Conservation (phyloP, 2,329 filamentous ascomycete genomes). For the Septoria petroselini region DNA sequence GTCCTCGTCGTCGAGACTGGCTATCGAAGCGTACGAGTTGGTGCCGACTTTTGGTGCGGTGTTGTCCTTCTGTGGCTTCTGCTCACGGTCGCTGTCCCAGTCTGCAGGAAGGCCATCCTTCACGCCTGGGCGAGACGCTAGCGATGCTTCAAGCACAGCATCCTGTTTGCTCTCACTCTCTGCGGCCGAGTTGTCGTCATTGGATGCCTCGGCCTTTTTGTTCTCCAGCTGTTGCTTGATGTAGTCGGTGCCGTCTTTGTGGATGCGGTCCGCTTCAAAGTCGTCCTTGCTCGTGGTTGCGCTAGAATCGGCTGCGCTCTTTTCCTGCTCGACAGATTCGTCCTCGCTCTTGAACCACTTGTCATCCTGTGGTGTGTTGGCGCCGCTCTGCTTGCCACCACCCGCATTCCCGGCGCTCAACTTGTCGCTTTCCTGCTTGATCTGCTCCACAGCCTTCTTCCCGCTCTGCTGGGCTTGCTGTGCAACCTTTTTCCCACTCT, state of each 20-base stretch:
- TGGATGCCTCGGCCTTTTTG: conserved; percentile 5
- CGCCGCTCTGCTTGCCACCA: conserved; percentile 2
- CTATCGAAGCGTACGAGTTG: conserved; percentile 12
- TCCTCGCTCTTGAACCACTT: conserved; percentile 14
- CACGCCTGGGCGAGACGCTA: conserved; percentile 21
- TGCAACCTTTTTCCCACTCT: conserved; percentile 19
- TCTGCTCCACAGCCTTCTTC: conserved; percentile 22
- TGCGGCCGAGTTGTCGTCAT: conserved; percentile 2
- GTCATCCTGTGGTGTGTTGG: background rate
- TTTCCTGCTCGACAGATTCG: conserved; percentile 3
- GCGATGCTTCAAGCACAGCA: conserved; percentile 25
- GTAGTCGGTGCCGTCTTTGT: conserved; percentile 15
- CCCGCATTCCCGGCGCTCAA: background rate
- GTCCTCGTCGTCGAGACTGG: conserved; percentile 22
- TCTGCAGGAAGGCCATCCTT: conserved; percentile 14
- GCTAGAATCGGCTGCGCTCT: conserved; percentile 2
- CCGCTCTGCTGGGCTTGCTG: conserved; percentile 11
- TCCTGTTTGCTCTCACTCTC: conserved; percentile 28
- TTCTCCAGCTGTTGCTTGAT: conserved; percentile 13
- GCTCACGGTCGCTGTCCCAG: conserved; percentile 10
- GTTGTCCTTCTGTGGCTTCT: conserved; percentile 9
- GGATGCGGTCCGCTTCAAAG: conserved; percentile 3
- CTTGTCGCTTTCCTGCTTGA: conserved; percentile 24
- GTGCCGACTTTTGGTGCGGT: background rate
- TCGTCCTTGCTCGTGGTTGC: background rate